Evolutionary conservation across 305 asterid genomes (phyloP), one percentile per base, ranked within the genome.

Genomic region (Fraxinus ornus): DNA sequence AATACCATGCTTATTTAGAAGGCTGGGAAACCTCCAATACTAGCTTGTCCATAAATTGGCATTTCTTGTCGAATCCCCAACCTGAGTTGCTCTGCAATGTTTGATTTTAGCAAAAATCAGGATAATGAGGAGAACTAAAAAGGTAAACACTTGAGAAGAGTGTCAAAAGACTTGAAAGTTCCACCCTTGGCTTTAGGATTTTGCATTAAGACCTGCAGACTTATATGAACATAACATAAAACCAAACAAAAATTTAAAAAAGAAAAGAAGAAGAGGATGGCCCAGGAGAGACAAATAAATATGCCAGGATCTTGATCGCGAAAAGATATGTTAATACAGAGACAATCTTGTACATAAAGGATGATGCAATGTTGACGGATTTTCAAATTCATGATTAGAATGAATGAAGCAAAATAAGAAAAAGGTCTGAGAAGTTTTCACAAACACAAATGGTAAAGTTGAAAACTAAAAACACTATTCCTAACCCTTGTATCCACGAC

Each of bases 11-110:
- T 94, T 84, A 95, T 88, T 92, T 90, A 92, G 87, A 91, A 24
- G 86, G 94, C 86, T 89, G 85, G 12, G 97, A 89, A 75, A 87
- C 91, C 86, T 94, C 97, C 85, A 66, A 78, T 19, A 91, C 89
- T 64, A 92, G 90, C 91, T 91, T 94, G 88, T 96, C 95, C 99
- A 96, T 94, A 85, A 94, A 90, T 76, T 90, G 90, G 82, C 95
- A 92, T 90, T 96, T 96, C 92, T 92, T 94, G 90, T 91, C 91
- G 47, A 94, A 94, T 78, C 95, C 94, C 99, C 99, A 94, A 0
- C 98, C 98, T 33, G 98, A 93, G 85, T 96, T 96, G 91, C 98
- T 96, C 98, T 96, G 97, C 89, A 88, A 24, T 49, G 52, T 75
- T 36, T 22, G 35, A 37, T 81, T 81, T 47, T n/a, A 78, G 70